Evolutionary conservation across 805 yeast genomes (phyloP).

Genomic region (Hanseniaspora lachancei): DNA sequence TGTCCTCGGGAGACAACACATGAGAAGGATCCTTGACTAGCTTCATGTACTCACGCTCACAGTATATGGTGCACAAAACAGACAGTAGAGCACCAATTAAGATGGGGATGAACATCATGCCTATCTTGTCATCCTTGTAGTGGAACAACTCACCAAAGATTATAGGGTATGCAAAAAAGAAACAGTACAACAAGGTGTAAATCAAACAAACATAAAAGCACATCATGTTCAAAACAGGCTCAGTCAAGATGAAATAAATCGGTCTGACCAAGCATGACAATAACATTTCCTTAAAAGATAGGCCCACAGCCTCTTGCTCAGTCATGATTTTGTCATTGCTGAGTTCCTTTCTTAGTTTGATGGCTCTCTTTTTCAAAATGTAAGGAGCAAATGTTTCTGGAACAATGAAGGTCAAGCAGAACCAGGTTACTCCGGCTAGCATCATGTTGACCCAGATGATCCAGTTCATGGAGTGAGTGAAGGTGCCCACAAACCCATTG

Average conservation of each 20-base stretch:
- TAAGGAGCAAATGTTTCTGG: conserved; percentile 93
- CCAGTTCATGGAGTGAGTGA: conserved; percentile 53
- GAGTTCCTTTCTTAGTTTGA: conserved; percentile 56
- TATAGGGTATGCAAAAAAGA: conserved; percentile 90
- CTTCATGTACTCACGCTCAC: conserved; percentile 50
- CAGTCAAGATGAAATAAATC: conserved; percentile 58
- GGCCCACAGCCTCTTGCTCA: conserved; percentile 75
- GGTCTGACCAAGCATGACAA: conserved; percentile 70
- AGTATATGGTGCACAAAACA: conserved; percentile 54
- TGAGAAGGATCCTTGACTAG: conserved; percentile 36
- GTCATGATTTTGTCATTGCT: conserved; percentile 80
- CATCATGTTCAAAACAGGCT: conserved; percentile 73
- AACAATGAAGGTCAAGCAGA: conserved; percentile 38
- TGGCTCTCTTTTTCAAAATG: conserved; percentile 54
- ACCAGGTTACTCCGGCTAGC: conserved; percentile 75
- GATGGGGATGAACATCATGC: conserved; percentile 82
- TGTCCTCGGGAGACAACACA: conserved; percentile 52
- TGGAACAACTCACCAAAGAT: conserved; percentile 68
- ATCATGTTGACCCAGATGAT: conserved; percentile 89
- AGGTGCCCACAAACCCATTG: conserved; percentile 70
- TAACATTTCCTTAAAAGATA: conserved; percentile 55
- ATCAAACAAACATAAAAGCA: conserved; percentile 79
- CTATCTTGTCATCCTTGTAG: conserved; percentile 63
- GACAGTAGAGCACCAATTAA: conserved; percentile 75
- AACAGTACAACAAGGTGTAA: conserved; percentile 81